Conservation (phyloP, 2,329 filamentous ascomycete genomes). For the Epichloe amarillans region DNA sequence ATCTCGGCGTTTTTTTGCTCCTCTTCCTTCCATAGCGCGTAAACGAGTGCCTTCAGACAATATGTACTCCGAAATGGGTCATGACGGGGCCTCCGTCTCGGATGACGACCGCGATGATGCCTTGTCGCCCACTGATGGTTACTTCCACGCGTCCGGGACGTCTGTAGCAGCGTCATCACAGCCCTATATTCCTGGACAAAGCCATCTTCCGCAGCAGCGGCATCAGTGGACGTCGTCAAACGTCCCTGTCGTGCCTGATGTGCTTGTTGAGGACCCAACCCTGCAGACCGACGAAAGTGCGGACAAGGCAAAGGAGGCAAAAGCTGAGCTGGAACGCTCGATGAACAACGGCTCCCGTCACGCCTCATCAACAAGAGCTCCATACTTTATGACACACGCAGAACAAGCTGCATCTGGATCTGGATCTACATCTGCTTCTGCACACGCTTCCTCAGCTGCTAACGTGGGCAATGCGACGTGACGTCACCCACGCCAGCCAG, state of each 20-base stretch:
- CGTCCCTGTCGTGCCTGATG: slow-evolving; percentile 32
- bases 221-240: slow-evolving; percentile 17
- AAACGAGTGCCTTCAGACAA: slow-evolving; percentile 23
- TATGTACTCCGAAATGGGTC: slow-evolving; percentile 25
- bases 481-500: background rate
- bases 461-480: background rate
- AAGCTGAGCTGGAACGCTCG: slow-evolving; percentile 21
- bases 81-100: slow-evolving; percentile 17
- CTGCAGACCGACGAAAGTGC: slow-evolving; percentile 19
- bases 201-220: slow-evolving; percentile 6
- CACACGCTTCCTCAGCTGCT: slow-evolving; percentile 4
- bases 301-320: slow-evolving; percentile 31
- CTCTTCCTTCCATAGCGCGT: background rate
- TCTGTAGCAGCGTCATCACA: slow-evolving; percentile 13
- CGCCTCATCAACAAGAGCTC: slow-evolving; percentile 8
- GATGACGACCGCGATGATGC: slow-evolving; percentile 20
- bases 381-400: slow-evolving; percentile 1
- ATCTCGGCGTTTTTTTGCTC: background rate
- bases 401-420: background rate
- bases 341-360: slow-evolving; percentile 14
- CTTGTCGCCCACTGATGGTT: slow-evolving; percentile 38
- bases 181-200: background rate
- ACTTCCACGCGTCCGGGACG: slow-evolving; percentile 30
- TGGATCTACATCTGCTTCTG: slow-evolving; percentile 1
- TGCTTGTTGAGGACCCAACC: slow-evolving; percentile 36